Conservation (phyloP, 441 rosid genomes). For the Croton laevigatus region DNA sequence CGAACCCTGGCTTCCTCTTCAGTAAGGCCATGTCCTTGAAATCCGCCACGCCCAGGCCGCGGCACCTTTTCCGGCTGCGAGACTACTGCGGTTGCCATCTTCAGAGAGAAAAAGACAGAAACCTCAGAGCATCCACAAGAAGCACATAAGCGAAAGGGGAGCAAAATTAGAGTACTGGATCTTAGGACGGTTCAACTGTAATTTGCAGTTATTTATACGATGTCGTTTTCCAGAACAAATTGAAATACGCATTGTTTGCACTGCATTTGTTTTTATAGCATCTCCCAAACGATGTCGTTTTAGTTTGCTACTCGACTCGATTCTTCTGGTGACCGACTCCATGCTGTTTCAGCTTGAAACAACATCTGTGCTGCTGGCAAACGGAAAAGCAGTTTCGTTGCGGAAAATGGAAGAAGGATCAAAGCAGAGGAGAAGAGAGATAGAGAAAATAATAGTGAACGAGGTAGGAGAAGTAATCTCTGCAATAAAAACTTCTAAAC, state of each 20-base stretch:
- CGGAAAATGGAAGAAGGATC: constrained; percentile 39
- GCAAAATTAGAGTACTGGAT: background rate
- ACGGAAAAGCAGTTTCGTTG: background rate
- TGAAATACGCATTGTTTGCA: too few relatives aligned
- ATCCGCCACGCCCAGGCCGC: constrained; percentile 90
- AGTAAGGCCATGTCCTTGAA: constrained; percentile 72
- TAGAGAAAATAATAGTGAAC: constrained; percentile 39
- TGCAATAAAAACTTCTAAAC: constrained; percentile 50
- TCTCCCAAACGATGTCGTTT: background rate
- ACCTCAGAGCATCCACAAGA: background rate
- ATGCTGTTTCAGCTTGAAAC: too few relatives aligned
- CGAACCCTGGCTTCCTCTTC: constrained; percentile 95
- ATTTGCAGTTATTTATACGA: background rate
- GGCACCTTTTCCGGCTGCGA: constrained; percentile 58
- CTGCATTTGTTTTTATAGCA: too few relatives aligned
- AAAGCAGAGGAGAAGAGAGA: constrained; percentile 31
- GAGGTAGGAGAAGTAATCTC: constrained; percentile 58
- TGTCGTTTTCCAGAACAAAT: background rate
- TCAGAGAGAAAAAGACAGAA: background rate
- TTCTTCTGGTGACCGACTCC: too few relatives aligned
- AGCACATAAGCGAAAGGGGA: background rate
- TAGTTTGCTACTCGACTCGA: background rate
- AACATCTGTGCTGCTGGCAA: too few relatives aligned
- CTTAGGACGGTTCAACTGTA: background rate
- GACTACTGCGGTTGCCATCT: constrained; percentile 61